phyloP scores from a whole-genome alignment of 2,329 filamentous ascomycete species.

The Knufia petricola region DNA sequence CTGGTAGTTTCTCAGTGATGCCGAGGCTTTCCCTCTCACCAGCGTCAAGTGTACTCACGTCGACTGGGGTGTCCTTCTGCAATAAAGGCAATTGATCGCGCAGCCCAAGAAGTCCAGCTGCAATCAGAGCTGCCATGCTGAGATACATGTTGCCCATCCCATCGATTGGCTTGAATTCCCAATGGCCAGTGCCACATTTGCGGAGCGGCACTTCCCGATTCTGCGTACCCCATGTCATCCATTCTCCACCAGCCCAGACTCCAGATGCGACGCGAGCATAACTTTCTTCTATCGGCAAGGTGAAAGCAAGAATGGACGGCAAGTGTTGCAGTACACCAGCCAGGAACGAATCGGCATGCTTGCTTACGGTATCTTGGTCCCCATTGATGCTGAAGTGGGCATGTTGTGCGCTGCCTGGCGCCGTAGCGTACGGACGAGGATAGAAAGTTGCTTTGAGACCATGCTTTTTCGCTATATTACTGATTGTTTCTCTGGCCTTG shows the following conservation, averaged over 20 bases:
- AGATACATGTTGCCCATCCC: conserved; percentile 72
- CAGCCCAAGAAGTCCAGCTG: conserved; percentile 51
- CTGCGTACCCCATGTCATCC: conserved; percentile 71
- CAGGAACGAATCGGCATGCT: conserved; percentile 54
- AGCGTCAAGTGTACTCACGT: conserved; percentile 28
- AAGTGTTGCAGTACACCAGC: conserved; percentile 61
- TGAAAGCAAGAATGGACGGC: conserved; percentile 57
- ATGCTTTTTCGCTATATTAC: conserved; percentile 51
- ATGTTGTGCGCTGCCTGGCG: conserved; percentile 58
- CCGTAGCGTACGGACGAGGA: conserved; percentile 54
- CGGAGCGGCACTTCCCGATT: conserved; percentile 68
- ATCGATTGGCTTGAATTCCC: conserved; percentile 72
- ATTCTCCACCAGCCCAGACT: conserved; percentile 68
- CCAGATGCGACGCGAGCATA: conserved; percentile 61
- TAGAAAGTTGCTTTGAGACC: conserved; percentile 62
- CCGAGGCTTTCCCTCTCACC: conserved; percentile 27
- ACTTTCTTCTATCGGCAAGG: conserved; percentile 54
- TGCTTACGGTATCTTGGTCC: conserved; percentile 21
- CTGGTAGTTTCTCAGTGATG: conserved; percentile 31
- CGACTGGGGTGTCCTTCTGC: conserved; percentile 27
- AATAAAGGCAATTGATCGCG: conserved; percentile 22
- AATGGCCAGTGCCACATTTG: conserved; percentile 56
- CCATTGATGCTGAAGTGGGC: conserved; percentile 59
- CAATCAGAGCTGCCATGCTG: conserved; percentile 52
- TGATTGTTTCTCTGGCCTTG: conserved; percentile 60